Conservation (phyloP, 805 yeast genomes). For the Pichia gijzeniarum region DNA sequence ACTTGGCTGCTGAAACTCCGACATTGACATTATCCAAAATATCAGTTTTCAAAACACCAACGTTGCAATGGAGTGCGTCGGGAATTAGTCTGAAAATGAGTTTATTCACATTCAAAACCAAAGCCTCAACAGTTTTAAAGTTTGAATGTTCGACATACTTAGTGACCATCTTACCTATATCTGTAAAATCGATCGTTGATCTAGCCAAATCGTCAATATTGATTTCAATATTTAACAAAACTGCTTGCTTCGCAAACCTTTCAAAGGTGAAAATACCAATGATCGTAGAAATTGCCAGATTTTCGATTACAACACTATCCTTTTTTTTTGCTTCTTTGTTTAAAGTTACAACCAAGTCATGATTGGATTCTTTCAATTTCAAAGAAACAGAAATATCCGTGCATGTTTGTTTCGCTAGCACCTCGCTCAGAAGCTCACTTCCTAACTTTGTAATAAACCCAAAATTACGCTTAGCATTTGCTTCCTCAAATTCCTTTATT, state of each 20-base stretch:
- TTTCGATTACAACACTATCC: slow-evolving; percentile 2
- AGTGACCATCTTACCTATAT: slow-evolving; percentile 42
- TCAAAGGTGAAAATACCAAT: slow-evolving; percentile 94
- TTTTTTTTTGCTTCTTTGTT: neutral
- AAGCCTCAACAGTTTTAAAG: slow-evolving; percentile 90
- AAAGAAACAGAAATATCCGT: slow-evolving; percentile 15
- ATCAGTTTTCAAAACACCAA: slow-evolving; percentile 75
- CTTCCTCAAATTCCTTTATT: slow-evolving; percentile 46
- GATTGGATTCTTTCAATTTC: neutral
- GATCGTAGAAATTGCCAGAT: slow-evolving; percentile 38
- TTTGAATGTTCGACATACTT: slow-evolving; percentile 67
- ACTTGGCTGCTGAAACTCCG: slow-evolving; percentile 68
- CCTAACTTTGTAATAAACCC: slow-evolving; percentile 36
- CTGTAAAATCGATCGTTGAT: slow-evolving; percentile 30
- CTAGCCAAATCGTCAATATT: slow-evolving; percentile 17
- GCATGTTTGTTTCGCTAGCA: slow-evolving; percentile 19
- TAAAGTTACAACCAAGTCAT: neutral
- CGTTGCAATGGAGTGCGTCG: slow-evolving; percentile 29
- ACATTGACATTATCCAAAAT: slow-evolving; percentile 86
- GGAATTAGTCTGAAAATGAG: slow-evolving; percentile 19
- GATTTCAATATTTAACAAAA: slow-evolving; percentile 53
- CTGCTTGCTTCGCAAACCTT: slow-evolving; percentile 72
- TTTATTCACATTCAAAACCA: slow-evolving; percentile 62
- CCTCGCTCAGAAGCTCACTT: slow-evolving; percentile 15
- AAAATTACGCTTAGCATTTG: slow-evolving; percentile 35